Base-by-base conservation (phyloP, 2,329 filamentous ascomycete genomes). In the Exophiala dermatitidis region DNA sequence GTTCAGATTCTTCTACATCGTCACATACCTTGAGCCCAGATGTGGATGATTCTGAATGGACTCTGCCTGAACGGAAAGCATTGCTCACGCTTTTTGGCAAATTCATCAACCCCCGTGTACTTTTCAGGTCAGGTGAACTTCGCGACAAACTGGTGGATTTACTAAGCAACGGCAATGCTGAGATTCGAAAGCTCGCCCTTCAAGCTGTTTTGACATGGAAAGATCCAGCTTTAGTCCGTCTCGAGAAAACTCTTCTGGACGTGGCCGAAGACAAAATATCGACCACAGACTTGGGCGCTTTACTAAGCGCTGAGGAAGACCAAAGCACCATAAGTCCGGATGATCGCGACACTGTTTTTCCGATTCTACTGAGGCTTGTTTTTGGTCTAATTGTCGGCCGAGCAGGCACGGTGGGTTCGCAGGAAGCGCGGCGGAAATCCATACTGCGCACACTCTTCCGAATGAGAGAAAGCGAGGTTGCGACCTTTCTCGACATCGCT, bases 141-240 rank as follows among this genome's bases (percentile, higher is more conserved):
- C 87, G 90, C 63, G 72, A 80, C 5, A 83, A 88, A 10, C 74
- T 97, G 28, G 73, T 96, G 12, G 76, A 79, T 32, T 77, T 96
- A 26, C 75, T 96, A 60, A 81, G 84, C 41, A 95, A 96, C 66
- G 93, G 93, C 63, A 93, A 98, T 65, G 78, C 84, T 2, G 91
- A 96, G 61, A 81, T 95, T 10, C 93, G 98, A 68, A 91, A 86
- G 61, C 81, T 85, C 43, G 84, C 90, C 0, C 76, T 98, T 34
- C 90, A 90, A 67, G 87, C 86, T 5, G 80, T 98, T 5, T 76
- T 96, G 48, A 82, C 89, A 0, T 98, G 93, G 91, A 97, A 95
- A 68, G 81, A 86, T 53, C 77, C 84, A 1, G 82, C 79, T 5
- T 76, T 98, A 46, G 79, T 78, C 55, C 78, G 83, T 0, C 95